Base-by-base conservation (phyloP, 2,329 filamentous ascomycete genomes). In the Colletotrichum cordylinicola region DNA sequence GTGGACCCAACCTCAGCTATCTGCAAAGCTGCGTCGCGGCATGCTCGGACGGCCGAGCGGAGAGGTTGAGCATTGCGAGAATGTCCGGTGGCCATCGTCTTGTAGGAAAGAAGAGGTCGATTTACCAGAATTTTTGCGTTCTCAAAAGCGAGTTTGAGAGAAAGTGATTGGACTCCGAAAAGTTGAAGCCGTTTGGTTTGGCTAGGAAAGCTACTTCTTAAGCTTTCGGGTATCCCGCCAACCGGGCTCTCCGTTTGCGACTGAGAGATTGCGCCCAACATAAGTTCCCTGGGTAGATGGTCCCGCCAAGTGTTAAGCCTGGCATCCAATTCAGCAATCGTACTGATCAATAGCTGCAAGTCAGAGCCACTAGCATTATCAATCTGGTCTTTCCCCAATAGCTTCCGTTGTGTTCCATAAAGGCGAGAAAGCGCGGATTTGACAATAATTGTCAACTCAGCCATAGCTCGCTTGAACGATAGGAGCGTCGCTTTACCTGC, bases 81-180 rank as follows among this genome's bases (percentile, higher is more conserved):
- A 29, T 24, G 29, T 10, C 21, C 58, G 33, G 24, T 15, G 18
- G 35, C 33, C 15, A 73, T 61, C 58, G 58, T 33, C 18, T 77
- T 78, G 67, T 78, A 82, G 2, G 80, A 75, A 1, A 82, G 77
- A 8, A 82, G 69, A 13, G 79, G 79, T 15, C 80, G 76, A 62
- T 85, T 78, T 0, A 82, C 70, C 0, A 85, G 62, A 0, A 85
- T 85, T 8, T 76, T 80, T 0, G 82, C 78, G 43, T 84, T 85
- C 18, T 85, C 79, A 39, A 80, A 85, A 0, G 82, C 82, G 4
- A 85, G 77, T 56, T 80, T 77, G 3, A 85, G 78, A 0, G 81
- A 75, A 4, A 85, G 79, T 0, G 82, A 81, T 64, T 85, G 83
- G 0, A 85, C 76, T 10, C 80, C 78, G 58, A 80, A 85, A 1